Base-by-base conservation (phyloP, 73 alveolate species). In the Paramecium caudatum region DNA sequence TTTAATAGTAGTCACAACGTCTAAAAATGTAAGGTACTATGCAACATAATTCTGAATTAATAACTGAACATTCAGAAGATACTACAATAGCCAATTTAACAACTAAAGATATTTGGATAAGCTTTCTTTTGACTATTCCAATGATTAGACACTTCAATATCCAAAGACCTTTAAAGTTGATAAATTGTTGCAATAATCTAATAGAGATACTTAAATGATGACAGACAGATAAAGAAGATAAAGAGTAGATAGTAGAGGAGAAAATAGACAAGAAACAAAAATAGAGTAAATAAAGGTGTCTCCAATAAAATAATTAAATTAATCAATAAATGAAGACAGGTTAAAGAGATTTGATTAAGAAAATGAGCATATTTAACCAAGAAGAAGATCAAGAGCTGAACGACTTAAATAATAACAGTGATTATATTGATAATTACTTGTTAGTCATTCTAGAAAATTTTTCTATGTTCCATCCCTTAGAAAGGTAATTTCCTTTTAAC, bases 31-130 rank as follows among this genome's bases (percentile, higher is more conserved):
- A 65, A 65, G 39, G 34, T 55, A 27, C 80, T 23, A 55, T 55
- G 55, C 19, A 65, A 36, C 27, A 65, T 15, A 55, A 21, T 55
- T 55, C 36, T 27, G 80, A 55, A 27, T 3, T 65, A 13, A 33
- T 33, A 4, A 65, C 83, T n/a, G 83, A 65, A 32, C 27, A 65
- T 65, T 65, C 83, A 2, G 83, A 65, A 32, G 83, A 65, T n/a
- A 65, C 83, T 3, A 13, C 34, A 1, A 30, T 65, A 2, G 17
- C 16, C 17, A 65, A 65, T 65, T 43, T 65, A 5, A 65, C 83
- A 3, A 65, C 83, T 32, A 33, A 65, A 65, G 83, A 36, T 65
- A 65, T 65, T 36, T 65, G 25, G 83, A 65, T 32, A 65, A 65
- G 8, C 61, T 65, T 4, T 34, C 27, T 32, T 65, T 33, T 33